A percentile compares a stretch with the other conserved stretches of the same genome.
phyloP scores from a whole-genome alignment of 208 protist species.

The Crithidia mellificae region DNA sequence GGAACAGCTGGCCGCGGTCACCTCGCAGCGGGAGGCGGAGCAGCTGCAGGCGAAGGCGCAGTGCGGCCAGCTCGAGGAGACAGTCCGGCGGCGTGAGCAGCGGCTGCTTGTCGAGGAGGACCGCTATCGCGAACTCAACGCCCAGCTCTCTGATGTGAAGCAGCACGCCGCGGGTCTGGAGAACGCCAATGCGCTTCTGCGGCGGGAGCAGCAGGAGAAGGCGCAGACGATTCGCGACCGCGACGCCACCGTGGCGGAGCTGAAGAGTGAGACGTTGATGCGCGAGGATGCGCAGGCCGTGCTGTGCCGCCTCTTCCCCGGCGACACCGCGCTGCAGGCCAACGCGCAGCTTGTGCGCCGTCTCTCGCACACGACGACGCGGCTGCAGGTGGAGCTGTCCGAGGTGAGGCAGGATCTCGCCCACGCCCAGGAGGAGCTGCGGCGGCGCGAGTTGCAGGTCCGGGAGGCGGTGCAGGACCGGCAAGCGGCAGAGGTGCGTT shows the following conservation, averaged over 20 bases:
- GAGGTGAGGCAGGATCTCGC: constrained; percentile 29
- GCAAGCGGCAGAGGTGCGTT: constrained; percentile 50
- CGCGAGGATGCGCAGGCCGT: constrained; percentile 49
- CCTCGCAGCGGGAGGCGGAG: constrained; percentile 26
- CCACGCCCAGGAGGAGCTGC: constrained; percentile 26
- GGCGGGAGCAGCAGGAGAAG: constrained; percentile 16
- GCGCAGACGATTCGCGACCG: constrained; percentile 1
- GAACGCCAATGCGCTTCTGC: constrained; percentile 17
- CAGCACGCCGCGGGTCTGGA: constrained; percentile 26
- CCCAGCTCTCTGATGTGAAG: constrained; percentile 15
- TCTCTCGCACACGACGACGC: constrained; percentile 12
- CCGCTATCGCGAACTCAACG: constrained; percentile 16
- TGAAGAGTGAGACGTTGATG: constrained; percentile 41
- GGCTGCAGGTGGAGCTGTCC: constrained; percentile 27
- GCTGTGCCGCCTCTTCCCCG: constrained; percentile 61
- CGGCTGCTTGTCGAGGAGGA: constrained; percentile 10
- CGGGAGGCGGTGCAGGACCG: constrained; percentile 46
- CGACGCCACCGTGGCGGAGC: constrained; percentile 22
- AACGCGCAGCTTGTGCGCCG: constrained; percentile 26
- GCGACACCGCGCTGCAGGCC: constrained; percentile 47
- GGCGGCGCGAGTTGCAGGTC: constrained; percentile 16
- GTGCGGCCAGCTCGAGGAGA: constrained; percentile 17
- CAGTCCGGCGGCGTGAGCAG: constrained; percentile 16
- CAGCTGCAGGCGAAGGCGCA: constrained; percentile 10
- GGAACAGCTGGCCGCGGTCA: constrained; percentile 22